Evolutionary conservation across 2,329 filamentous ascomycete species (phyloP), one percentile per base, ranked within the genome.

Genomic region (Sporothrix pallida): DNA sequence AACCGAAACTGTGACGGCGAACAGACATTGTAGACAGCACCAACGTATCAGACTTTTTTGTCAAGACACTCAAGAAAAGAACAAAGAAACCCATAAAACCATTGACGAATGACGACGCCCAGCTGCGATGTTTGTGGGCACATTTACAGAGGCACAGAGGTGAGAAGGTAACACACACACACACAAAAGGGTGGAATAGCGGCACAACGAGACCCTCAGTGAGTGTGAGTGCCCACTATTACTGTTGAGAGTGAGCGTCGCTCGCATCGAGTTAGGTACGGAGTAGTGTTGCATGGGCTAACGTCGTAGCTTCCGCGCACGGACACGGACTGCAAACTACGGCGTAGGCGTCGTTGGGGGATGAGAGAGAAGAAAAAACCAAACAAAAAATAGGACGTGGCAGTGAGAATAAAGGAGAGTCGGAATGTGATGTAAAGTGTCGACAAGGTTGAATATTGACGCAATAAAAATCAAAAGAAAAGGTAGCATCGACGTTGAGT

Each of bases 261-360:
- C 31, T 37, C 31, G 31, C 8, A n/a, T n/a, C n/a, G 60, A 6
- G 23, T 26, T 26, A 26, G 23, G 23, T 26, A 26, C 23, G 23
- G 23, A 26, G n/a, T 50, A 26, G 46, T 26, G 65, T 50, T 37
- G 26, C 20, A 69, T n/a, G 44, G 46, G 65, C 65, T 69, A 69
- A 69, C 65, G 65, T 54, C 46, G 65, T 69, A 52, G 65, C 65
- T 52, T 50, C 65, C 15, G 65, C 65, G 65, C 65, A 69, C 65
- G 65, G 65, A 69, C 52, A 37, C 46, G 65, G 48, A 67, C 63
- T 50, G 20, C 42, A 67, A 50, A 67, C 62, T 46, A 50, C 42
- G 62, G 42, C 44, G 62, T 48, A 67, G 62, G 44, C 42, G 62
- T n/a, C n/a, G n/a, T n/a, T n/a, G n/a, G 44, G 44, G 44, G 65